Conservation (phyloP, 805 yeast genomes). For the Hanseniaspora guilliermondii region DNA sequence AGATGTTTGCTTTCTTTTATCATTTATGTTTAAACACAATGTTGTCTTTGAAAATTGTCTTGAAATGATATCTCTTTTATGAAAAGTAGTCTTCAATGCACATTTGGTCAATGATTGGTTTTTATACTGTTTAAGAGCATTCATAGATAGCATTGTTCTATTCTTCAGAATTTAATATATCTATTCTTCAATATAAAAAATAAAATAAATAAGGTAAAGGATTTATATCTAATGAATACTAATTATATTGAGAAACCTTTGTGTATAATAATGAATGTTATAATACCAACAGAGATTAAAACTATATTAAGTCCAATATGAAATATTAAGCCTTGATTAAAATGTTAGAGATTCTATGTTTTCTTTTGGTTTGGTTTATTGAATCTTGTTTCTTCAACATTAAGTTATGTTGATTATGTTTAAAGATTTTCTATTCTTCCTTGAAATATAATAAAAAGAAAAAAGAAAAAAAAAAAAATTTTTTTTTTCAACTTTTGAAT, state of each 20-base stretch:
- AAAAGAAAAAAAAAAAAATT: not conserved
- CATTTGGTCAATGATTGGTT: not conserved
- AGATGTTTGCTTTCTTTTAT: not conserved
- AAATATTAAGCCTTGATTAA: too few species aligned
- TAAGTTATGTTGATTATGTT: too few species aligned
- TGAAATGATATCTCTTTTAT: too few species aligned
- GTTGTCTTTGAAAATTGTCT: not conserved
- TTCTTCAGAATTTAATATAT: not conserved
- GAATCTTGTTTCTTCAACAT: too few species aligned
- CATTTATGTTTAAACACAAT: not conserved
- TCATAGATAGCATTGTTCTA: not conserved
- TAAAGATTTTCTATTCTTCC: not conserved
- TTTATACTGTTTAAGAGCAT: not conserved
- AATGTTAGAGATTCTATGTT: too few species aligned
- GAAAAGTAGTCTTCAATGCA: not conserved
- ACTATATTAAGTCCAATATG: too few species aligned
- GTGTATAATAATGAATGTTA: too few species aligned
- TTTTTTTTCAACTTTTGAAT: too few species aligned
- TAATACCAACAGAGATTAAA: too few species aligned
- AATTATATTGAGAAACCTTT: too few species aligned
- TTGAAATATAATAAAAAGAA: not conserved
- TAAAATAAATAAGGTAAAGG: not conserved
- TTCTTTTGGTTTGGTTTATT: too few species aligned
- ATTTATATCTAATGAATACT: not conserved
- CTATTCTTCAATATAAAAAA: not conserved